Evolutionary conservation across 768 basidiomycete species (phyloP).

Genomic region (Agaricus sinodeliciosus): DNA sequence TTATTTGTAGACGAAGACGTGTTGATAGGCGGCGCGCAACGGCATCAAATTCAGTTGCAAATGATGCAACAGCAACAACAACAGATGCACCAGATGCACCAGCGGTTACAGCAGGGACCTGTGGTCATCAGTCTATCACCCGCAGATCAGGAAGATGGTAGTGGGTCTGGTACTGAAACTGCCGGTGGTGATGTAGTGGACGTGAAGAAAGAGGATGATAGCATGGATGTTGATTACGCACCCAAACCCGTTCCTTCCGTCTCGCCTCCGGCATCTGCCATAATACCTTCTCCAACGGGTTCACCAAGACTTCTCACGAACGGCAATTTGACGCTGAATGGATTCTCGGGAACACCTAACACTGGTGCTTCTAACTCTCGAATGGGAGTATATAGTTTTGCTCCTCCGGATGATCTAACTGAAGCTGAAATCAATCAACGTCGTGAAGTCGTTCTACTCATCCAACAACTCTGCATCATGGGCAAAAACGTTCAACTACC

Average conservation of each 20-base stretch:
- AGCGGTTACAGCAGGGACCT: slow-evolving; percentile 17
- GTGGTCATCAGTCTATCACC: slow-evolving; percentile 6
- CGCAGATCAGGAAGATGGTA: slow-evolving; percentile 4
- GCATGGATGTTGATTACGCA: slow-evolving; percentile 35
- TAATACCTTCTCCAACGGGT: background rate
- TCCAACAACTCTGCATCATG: slow-evolving; percentile 92
- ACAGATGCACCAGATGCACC: slow-evolving; percentile 11
- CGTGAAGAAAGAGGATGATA: slow-evolving; percentile 23
- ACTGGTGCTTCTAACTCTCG: slow-evolving; percentile 12
- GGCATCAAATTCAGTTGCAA: slow-evolving; percentile 16
- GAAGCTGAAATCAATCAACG: slow-evolving; percentile 50
- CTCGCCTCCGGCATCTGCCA: slow-evolving; percentile 9
- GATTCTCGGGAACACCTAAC: slow-evolving; percentile 11
- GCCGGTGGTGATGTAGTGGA: slow-evolving; percentile 36
- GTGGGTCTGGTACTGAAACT: background rate
- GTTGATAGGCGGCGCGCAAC: slow-evolving; percentile 28
- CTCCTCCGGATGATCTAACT: slow-evolving; percentile 49
- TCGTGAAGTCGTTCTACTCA: slow-evolving; percentile 75
- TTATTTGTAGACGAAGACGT: slow-evolving; percentile 72
- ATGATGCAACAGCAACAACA: slow-evolving; percentile 20
- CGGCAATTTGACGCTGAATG: slow-evolving; percentile 21
- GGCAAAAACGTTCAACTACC: slow-evolving; percentile 94
- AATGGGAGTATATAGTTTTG: slow-evolving; percentile 41
- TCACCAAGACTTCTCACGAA: slow-evolving; percentile 20
- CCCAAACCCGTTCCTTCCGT: slow-evolving; percentile 7